Evolutionary conservation across 192 early-diverging fungal genomes (phyloP).

Genomic region (Pilobolus umbonatus): DNA sequence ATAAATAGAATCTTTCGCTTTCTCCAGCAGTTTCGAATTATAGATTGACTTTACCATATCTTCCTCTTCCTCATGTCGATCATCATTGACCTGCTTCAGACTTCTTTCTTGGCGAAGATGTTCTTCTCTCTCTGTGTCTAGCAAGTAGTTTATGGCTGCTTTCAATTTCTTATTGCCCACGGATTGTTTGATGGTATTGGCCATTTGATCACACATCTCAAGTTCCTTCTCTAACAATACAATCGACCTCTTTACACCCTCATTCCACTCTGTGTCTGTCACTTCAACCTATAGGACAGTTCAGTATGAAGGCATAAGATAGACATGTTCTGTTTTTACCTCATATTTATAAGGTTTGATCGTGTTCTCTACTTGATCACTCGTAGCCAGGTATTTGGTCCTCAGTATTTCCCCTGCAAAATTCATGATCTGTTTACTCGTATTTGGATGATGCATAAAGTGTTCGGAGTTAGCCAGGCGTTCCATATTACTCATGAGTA

Average conservation of each 20-base stretch:
- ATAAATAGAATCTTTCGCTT: slow-evolving; percentile 74
- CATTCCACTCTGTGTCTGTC: slow-evolving; percentile 86
- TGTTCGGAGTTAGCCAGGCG: slow-evolving; percentile 74
- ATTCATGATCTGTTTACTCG: slow-evolving; percentile 70
- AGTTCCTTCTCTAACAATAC: slow-evolving; percentile 76
- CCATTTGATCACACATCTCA: slow-evolving; percentile 63
- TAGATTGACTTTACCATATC: slow-evolving; percentile 60
- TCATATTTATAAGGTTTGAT: slow-evolving; percentile 99
- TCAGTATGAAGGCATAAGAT: background rate
- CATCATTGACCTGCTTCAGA: background rate
- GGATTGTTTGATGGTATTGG: slow-evolving; percentile 66
- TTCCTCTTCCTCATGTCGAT: slow-evolving; percentile 41
- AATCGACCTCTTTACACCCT: slow-evolving; percentile 79
- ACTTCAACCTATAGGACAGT: slow-evolving; percentile 77
- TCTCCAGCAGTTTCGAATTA: slow-evolving; percentile 68
- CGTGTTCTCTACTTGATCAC: slow-evolving; percentile 98
- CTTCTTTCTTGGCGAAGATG: slow-evolving; percentile 21
- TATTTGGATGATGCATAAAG: slow-evolving; percentile 80
- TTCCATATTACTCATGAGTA: slow-evolving; percentile 79
- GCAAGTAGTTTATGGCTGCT: slow-evolving; percentile 77
- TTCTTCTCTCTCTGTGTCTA: slow-evolving; percentile 64
- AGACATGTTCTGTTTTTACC: slow-evolving; percentile 7
- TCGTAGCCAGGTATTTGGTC: slow-evolving; percentile 80
- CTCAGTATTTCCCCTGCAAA: slow-evolving; percentile 85
- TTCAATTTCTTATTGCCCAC: slow-evolving; percentile 78